Evolutionary conservation across 441 rosid genomes (phyloP).

Genomic region (Arabidopsis lyrata): DNA sequence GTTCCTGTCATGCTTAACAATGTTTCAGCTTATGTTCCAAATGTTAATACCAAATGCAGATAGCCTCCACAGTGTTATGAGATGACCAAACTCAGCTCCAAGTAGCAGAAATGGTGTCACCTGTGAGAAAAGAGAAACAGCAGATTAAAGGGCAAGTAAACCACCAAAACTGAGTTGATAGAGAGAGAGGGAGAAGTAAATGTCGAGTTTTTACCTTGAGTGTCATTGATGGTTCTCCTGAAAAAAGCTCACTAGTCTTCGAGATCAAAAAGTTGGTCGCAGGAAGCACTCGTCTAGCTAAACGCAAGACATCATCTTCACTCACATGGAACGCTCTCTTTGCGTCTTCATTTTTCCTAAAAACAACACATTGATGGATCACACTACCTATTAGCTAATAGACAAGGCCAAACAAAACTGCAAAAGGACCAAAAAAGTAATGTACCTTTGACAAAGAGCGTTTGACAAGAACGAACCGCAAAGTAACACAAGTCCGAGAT

Average conservation of each 20-base stretch:
- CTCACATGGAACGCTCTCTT: slow-evolving; percentile 60
- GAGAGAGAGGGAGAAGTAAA: neutral
- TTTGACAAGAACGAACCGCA: slow-evolving; percentile 87
- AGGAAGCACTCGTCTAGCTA: slow-evolving; percentile 75
- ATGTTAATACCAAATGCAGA: slow-evolving; percentile 64
- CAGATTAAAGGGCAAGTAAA: slow-evolving; percentile 24
- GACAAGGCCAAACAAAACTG: slow-evolving; percentile 11
- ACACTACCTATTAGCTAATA: neutral
- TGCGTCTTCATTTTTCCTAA: slow-evolving; percentile 52
- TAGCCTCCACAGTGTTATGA: slow-evolving; percentile 78
- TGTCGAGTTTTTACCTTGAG: slow-evolving; percentile 61
- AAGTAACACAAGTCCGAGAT: slow-evolving; percentile 81
- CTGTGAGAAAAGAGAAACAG: slow-evolving; percentile 48
- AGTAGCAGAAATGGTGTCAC: slow-evolving; percentile 84
- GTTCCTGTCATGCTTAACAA: slow-evolving; percentile 3
- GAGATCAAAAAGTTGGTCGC: slow-evolving; percentile 77
- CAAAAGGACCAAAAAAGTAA: neutral
- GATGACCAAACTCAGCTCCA: slow-evolving; percentile 92
- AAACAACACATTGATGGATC: neutral
- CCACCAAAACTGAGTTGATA: neutral
- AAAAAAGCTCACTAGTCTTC: slow-evolving; percentile 73
- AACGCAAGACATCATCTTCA: slow-evolving; percentile 74
- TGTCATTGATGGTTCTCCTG: slow-evolving; percentile 95
- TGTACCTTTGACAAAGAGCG: slow-evolving; percentile 75
- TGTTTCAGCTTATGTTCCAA: slow-evolving; percentile 28